A percentile compares a stretch with the other conserved stretches of the same genome.
These are phyloP conservation scores for Solidago caesia DNA, from an alignment of 129 eudicot genomes.

Conservation along the genomic window DNA sequence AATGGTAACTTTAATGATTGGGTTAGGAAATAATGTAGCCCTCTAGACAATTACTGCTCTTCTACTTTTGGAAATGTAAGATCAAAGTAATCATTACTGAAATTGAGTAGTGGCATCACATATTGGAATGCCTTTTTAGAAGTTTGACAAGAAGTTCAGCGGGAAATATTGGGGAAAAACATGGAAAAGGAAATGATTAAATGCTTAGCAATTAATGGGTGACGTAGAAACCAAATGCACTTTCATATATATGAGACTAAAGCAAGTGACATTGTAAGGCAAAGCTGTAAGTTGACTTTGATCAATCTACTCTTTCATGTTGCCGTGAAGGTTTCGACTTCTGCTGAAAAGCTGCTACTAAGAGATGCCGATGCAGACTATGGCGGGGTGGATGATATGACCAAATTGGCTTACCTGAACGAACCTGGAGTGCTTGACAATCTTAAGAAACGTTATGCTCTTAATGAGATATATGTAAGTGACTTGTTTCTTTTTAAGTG, in stretches of 20 bases:
- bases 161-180: neutral
- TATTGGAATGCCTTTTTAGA: neutral
- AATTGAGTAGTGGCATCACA: neutral
- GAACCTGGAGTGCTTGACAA: conserved; percentile 99
- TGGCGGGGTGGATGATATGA: conserved; percentile 99
- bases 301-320: conserved; percentile 12
- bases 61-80: conserved; percentile 10
- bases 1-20: neutral
- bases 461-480: conserved; percentile 94
- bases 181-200: neutral
- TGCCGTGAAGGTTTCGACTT: conserved; percentile 46
- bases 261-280: neutral
- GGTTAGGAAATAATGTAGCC: neutral
- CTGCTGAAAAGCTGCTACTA: conserved; percentile 63
- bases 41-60: conserved; percentile 13
- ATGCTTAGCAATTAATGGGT: conserved; percentile 5
- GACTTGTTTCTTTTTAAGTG: neutral
- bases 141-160: neutral
- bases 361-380: conserved; percentile 89
- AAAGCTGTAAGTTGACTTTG: conserved; percentile 3
- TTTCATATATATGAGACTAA: conserved; percentile 12
- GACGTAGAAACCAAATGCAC: conserved; percentile 2
- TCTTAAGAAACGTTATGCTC: conserved; percentile 81
- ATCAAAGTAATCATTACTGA: conserved; percentile 1
- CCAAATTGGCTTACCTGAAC: conserved; percentile 89